phyloP scores from a whole-genome alignment of 1,284 basidiomycete species.

The Termitomyces sp. region DNA sequence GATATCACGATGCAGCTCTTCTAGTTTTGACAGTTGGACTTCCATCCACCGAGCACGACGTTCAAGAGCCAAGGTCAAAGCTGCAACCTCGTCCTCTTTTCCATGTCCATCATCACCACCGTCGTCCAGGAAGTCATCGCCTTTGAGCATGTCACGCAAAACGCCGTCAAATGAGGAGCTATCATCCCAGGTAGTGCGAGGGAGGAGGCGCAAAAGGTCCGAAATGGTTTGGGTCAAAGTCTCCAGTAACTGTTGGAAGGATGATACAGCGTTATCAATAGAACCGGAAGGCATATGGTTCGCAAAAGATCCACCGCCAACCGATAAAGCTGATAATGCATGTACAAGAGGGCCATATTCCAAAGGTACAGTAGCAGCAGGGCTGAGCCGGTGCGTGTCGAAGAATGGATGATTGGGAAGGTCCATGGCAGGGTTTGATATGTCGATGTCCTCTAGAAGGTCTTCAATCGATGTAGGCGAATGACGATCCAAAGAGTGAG shows the following conservation, averaged over 20 bases:
- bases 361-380: slow-evolving; percentile 67
- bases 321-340: slow-evolving; percentile 76
- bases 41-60: slow-evolving; percentile 86
- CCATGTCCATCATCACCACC: slow-evolving; percentile 55
- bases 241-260: slow-evolving; percentile 79
- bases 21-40: slow-evolving; percentile 77
- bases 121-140: slow-evolving; percentile 77
- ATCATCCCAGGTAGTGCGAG: slow-evolving; percentile 81
- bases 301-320: slow-evolving; percentile 79
- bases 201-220: slow-evolving; percentile 72
- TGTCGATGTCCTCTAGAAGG: slow-evolving; percentile 59
- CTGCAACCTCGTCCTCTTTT: slow-evolving; percentile 75
- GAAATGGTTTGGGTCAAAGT: slow-evolving; percentile 83
- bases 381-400: slow-evolving; percentile 61
- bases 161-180: slow-evolving; percentile 82
- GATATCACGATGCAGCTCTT: slow-evolving; percentile 80
- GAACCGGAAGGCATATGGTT: slow-evolving; percentile 76
- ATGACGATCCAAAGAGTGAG: slow-evolving; percentile 53
- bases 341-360: slow-evolving; percentile 79
- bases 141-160: slow-evolving; percentile 78
- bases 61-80: slow-evolving; percentile 75
- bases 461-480: slow-evolving; percentile 53
- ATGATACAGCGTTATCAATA: slow-evolving; percentile 80
- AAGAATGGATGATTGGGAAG: slow-evolving; percentile 70
- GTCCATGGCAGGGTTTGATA: slow-evolving; percentile 57